Evolutionary conservation across 148 eudicot genomes (phyloP).

Genomic region (Vaccinium darrowii): DNA sequence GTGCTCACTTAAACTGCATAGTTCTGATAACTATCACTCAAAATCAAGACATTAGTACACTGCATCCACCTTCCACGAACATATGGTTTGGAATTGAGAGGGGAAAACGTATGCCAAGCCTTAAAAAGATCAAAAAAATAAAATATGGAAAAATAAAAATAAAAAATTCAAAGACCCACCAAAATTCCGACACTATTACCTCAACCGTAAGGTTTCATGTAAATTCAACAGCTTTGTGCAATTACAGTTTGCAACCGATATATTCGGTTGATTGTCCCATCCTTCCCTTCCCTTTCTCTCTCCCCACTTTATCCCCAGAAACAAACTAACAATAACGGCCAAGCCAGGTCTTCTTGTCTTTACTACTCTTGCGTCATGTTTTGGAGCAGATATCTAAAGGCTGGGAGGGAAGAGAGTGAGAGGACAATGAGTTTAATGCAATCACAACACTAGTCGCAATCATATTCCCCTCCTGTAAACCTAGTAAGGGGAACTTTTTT

Average conservation of each 20-base stretch:
- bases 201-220: background rate
- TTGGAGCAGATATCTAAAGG: background rate
- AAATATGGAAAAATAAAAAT: background rate
- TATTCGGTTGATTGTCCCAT: background rate
- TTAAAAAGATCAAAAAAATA: background rate
- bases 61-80: background rate
- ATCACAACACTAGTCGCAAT: background rate
- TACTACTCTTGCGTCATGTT: background rate
- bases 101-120: background rate
- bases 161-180: background rate
- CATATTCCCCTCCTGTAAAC: background rate
- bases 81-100: background rate
- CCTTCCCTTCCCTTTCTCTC: background rate
- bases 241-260: background rate
- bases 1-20: background rate
- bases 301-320: background rate
- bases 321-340: background rate
- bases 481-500: background rate
- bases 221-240: background rate
- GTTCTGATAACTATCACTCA: background rate
- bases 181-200: background rate
- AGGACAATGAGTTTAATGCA: background rate
- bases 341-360: background rate
- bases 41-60: background rate
- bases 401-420: background rate